Conservation (phyloP, 2,329 filamentous ascomycete species). For the Pseudocercospora macadamiae region DNA sequence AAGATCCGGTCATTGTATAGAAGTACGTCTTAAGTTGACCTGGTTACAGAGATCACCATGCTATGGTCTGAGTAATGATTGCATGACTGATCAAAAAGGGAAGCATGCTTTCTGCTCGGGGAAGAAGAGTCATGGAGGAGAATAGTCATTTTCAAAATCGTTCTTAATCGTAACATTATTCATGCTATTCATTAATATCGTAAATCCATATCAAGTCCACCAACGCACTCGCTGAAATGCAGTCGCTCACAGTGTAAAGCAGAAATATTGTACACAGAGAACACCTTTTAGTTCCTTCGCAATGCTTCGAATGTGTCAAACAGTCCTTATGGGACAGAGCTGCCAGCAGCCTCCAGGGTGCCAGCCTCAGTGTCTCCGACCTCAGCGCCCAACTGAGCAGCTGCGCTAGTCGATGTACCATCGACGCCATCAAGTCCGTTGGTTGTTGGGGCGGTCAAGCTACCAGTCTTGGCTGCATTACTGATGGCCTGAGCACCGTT, state of each 20-base stretch:
- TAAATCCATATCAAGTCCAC: too few relatives aligned
- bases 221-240: neutral
- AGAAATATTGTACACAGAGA: neutral
- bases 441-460: conserved; percentile 12
- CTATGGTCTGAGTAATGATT: too few relatives aligned
- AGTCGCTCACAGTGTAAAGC: neutral
- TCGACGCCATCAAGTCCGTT: conserved; percentile 15
- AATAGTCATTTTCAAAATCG: too few relatives aligned
- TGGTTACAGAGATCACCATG: too few relatives aligned
- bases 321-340: conserved; percentile 11
- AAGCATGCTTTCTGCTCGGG: too few relatives aligned
- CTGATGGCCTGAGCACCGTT: conserved; percentile 18
- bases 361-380: conserved; percentile 17
- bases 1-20: too few relatives aligned
- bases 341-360: conserved; percentile 18
- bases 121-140: too few relatives aligned
- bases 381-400: conserved; percentile 16
- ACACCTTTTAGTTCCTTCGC: neutral
- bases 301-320: neutral
- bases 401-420: conserved; percentile 14
- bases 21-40: too few relatives aligned
- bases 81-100: too few relatives aligned
- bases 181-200: too few relatives aligned
- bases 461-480: conserved; percentile 12
- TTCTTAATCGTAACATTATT: too few relatives aligned